Base-by-base conservation (phyloP, 208 protist species). In the Jaenimonas drosophilae region DNA sequence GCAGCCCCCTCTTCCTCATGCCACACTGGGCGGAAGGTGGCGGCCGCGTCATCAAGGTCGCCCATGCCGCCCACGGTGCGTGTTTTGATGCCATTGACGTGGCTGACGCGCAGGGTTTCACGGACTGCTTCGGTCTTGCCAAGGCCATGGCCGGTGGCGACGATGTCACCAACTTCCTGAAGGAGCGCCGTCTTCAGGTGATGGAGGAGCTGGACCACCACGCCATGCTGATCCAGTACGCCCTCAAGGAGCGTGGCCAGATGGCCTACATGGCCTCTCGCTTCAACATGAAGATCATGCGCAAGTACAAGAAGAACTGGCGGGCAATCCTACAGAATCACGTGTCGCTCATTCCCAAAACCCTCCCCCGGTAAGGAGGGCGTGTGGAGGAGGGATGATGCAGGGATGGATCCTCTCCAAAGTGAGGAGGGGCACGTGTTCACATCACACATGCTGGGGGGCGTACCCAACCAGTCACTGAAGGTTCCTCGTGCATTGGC, bases 241-340 rank as follows among this genome's bases (percentile, higher is more conserved):
- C 59, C 41, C 49, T 94, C 24, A 87, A 82, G 74, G 87, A 94
- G 68, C 72, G 87, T 0, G 70, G 77, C 3, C 87, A 94, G 62
- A 57, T 88, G 54, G 58, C 77, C 26, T 94, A 91, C 75, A 91
- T 94, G 74, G 45, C 54, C 23, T 84, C 80, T 9, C 78, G 87
- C 17, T 94, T 94, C 49, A 67, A 70, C 29, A 94, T 94, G 87
- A 94, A 94, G 60, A 78, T 94, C 32, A 44, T 94, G 68, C 72
- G 83, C 30, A 70, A 76, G 49, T 94, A 91, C 61, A 91, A 88
- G 63, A 84, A 80, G 59, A 85, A 64, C 41, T 94, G 82, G 79
- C 63, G 78, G 9, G 63, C 64, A 12, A 83, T 94, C n/a, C 49
- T 94, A 38, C 61, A 81, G 43, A 94, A 94, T 51, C 88, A 90